Conservation (phyloP, 257 asterid species). For the Solanum sparsipilum region DNA sequence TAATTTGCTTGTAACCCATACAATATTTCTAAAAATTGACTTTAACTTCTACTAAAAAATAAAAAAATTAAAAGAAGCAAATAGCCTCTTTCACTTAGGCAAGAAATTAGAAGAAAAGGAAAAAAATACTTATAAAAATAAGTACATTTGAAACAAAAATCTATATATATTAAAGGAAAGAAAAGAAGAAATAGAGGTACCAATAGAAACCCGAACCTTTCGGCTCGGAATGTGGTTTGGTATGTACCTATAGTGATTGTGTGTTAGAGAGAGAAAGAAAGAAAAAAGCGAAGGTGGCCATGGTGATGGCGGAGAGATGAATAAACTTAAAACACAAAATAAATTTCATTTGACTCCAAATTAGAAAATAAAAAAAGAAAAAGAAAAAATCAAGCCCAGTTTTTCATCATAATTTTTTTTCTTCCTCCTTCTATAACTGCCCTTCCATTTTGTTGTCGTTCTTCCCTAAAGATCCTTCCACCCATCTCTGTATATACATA, state of each 20-base stretch:
- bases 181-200: background rate
- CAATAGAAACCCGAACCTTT: slow-evolving; percentile 23
- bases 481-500: background rate
- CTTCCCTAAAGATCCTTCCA: slow-evolving; percentile 9
- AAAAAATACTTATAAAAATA: background rate
- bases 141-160: background rate
- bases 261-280: background rate
- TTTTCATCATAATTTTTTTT: background rate
- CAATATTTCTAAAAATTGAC: background rate
- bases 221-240: slow-evolving; percentile 34
- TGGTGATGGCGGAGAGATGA: background rate
- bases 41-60: background rate
- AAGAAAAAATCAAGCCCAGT: slow-evolving; percentile 5
- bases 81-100: background rate
- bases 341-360: background rate
- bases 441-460: slow-evolving; percentile 4
- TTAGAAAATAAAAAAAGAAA: background rate
- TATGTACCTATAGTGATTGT: background rate
- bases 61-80: background rate
- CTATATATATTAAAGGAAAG: background rate
- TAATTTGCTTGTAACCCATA: background rate
- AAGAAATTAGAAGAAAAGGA: background rate
- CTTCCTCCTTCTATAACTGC: slow-evolving; percentile 1
- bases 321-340: background rate
- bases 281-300: slow-evolving; percentile 1